phyloP scores from a whole-genome alignment of 139 green algal species.

The Bryopsis sp. region DNA sequence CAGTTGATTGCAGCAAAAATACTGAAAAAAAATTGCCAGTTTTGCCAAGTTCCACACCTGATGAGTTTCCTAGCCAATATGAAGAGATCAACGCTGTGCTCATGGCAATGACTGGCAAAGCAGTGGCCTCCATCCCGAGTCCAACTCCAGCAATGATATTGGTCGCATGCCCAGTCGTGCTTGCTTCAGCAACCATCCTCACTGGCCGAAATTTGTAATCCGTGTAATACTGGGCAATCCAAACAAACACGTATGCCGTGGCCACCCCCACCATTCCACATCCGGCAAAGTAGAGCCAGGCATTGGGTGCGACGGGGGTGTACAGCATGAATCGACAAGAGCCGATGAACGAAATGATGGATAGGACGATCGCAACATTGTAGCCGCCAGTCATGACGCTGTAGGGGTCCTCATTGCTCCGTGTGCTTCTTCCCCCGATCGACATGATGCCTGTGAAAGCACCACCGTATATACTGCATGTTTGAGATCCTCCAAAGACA shows the following conservation, averaged over 20 bases:
- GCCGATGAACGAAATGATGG: constrained; percentile 31
- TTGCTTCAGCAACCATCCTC: constrained; percentile 88
- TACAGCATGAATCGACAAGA: constrained; percentile 89
- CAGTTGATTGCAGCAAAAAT: no score
- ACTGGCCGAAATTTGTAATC: constrained; percentile 76
- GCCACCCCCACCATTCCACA: constrained; percentile 55
- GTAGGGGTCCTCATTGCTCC: constrained; percentile 45
- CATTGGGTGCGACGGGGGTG: constrained; percentile 30
- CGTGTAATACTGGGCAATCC: constrained; percentile 97
- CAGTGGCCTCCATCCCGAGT: constrained; percentile 92
- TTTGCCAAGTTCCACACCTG: constrained; percentile 40
- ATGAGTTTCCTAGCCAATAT: constrained; percentile 51
- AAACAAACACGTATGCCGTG: constrained; percentile 45
- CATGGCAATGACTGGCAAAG: constrained; percentile 87
- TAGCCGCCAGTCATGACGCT: constrained; percentile 48
- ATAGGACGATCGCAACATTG: constrained; percentile 21
- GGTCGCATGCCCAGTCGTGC: constrained; percentile 89
- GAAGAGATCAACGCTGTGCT: constrained; percentile 82
- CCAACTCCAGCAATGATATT: constrained; percentile 98
- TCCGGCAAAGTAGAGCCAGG: constrained; percentile 51
- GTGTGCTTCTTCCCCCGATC: not conserved
- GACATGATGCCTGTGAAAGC: constrained; percentile 12
- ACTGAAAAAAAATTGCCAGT: no score
- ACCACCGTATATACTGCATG: no score
- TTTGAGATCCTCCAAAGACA: no score